Conservation (phyloP, 129 eudicot genomes). For the Gnaphalium uliginosum region DNA sequence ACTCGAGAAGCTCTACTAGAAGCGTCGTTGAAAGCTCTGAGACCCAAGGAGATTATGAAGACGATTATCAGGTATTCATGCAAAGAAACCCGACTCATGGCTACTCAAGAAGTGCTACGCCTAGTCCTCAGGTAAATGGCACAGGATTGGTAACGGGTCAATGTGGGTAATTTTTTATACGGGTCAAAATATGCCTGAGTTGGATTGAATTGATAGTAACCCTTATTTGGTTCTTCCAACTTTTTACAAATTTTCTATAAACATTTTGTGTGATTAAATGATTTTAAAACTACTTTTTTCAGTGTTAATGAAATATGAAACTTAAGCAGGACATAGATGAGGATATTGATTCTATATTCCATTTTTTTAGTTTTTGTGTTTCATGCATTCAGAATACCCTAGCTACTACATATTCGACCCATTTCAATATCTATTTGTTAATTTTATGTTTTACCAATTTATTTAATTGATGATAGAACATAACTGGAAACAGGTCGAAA, state of each 20-base stretch:
- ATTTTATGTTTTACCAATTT: neutral
- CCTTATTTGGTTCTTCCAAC: neutral
- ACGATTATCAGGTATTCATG: slow-evolving; percentile 3
- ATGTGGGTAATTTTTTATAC: neutral
- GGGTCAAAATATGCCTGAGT: neutral
- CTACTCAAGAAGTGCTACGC: slow-evolving; percentile 29
- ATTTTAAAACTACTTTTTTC: too few species aligned
- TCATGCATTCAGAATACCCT: too few species aligned
- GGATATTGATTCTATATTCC: too few species aligned
- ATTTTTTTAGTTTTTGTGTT: too few species aligned
- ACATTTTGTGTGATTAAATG: neutral
- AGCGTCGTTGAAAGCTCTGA: slow-evolving; percentile 16
- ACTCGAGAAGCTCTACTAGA: neutral
- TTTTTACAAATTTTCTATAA: neutral
- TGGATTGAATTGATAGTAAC: neutral
- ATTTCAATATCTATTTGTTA: too few species aligned
- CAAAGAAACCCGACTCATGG: slow-evolving; percentile 19
- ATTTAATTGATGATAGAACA: neutral
- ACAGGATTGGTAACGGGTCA: too few species aligned
- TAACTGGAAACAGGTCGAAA: neutral
- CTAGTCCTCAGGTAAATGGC: slow-evolving; percentile 89
- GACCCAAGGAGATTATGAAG: slow-evolving; percentile 24
- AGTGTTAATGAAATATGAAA: too few species aligned
- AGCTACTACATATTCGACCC: too few species aligned
- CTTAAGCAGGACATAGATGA: neutral